phyloP scores from a whole-genome alignment of 257 asterid genomes.

The Osmanthus fragrans region DNA sequence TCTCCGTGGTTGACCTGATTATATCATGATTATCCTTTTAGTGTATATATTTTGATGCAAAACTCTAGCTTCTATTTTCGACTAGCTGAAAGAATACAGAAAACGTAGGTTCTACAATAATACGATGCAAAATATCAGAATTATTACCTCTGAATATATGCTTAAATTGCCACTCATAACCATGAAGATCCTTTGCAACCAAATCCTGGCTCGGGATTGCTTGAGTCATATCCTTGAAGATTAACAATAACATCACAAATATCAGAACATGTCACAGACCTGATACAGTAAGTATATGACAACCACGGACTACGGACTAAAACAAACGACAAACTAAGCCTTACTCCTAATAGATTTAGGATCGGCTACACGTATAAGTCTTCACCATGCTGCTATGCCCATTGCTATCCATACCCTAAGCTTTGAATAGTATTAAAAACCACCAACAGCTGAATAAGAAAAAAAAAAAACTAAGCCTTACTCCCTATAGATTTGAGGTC shows the following conservation, averaged over 20 bases:
- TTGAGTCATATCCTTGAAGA: slow-evolving; percentile 71
- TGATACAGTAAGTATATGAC: not conserved
- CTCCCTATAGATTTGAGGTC: too few relatives aligned
- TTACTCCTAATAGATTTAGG: not conserved
- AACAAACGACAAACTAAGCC: too few relatives aligned
- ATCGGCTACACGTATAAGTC: too few relatives aligned
- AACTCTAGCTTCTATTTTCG: not conserved
- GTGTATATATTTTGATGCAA: not conserved
- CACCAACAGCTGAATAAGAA: too few relatives aligned
- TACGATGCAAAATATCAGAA: not conserved
- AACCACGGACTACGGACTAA: not conserved
- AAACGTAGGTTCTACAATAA: not conserved
- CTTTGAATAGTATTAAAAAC: too few relatives aligned
- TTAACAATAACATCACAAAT: slow-evolving; percentile 19
- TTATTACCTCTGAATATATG: slow-evolving; percentile 79
- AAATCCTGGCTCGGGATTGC: slow-evolving; percentile 81
- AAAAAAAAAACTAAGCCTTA: too few relatives aligned
- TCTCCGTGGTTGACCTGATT: slow-evolving; percentile 83
- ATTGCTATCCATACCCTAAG: too few relatives aligned
- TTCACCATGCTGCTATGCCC: too few relatives aligned
- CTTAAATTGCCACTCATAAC: slow-evolving; percentile 88
- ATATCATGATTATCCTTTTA: not conserved
- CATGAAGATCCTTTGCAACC: slow-evolving; percentile 78
- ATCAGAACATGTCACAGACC: not conserved
- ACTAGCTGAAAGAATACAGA: not conserved